Base-by-base conservation (phyloP, 164 flowering plant species). In the Vitis labrusca region DNA sequence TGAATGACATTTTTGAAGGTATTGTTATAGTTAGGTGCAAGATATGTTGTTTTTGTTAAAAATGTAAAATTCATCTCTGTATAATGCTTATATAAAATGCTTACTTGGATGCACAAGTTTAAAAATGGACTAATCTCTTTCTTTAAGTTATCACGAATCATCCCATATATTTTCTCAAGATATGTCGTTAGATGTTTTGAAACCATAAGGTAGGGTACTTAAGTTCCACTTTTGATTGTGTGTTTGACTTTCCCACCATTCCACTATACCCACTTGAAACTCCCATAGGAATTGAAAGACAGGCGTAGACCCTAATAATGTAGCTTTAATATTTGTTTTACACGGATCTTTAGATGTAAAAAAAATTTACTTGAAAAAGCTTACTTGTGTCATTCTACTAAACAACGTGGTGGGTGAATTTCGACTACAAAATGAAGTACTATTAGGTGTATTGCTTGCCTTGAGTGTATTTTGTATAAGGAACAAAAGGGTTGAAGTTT, bases 181-280 rank as follows among this genome's bases (percentile, higher is more conserved):
- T 80, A 90, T 44, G 97, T 92, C 12, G 97, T 85, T 47, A 92
- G 73, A 27, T 92, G 97, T 62, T 93, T 84, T 93, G 91, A 69
- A 93, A 93, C 59, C 90, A 68, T 15, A 93, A 76, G 11, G 97
- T 97, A 30, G 97, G 98, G 76, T 93, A 93, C 72, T 92, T 93
- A 16, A 97, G 89, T 73, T 90, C 93, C 29, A 90, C 84, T 76
- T 82, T 88, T 66, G 85, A 78, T 74, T 80, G 77, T 9, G 70
- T 50, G 4, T 81, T 83, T 64, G 83, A 78, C 73, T 81, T 85
- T 55, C 85, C 89, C 66, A 78, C 86, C 90, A 90, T 85, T 73
- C 94, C 97, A 77, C 93, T 88, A 75, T 88, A 90, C 52, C 97
- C 93, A 78, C 82, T 84, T 37, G 94, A 91, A 58, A 80, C 80